Base-by-base conservation (phyloP, 192 early-diverging fungal species). In the Chytriomyces sp. region DNA sequence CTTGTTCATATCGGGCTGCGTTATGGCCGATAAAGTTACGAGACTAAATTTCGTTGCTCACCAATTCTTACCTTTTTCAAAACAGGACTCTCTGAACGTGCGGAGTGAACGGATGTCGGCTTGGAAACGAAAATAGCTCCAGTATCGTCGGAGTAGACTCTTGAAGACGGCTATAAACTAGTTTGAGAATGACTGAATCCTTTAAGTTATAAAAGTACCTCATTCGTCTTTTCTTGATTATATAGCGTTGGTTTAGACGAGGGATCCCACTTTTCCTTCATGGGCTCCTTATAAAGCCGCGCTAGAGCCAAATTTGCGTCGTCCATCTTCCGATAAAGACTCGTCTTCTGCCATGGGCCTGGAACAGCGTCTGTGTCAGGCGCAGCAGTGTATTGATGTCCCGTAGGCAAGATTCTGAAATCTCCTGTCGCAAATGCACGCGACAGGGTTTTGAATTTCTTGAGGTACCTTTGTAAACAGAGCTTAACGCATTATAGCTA, bases 361-460 rank as follows among this genome's bases (percentile, higher is more conserved):
- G 77, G 78, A 22, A 72, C 41, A 6, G 28, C 32, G 44, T 74
- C 78, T 28, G 54, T 40, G 62, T 52, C 56, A 25, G 52, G 19
- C 28, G 54, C 49, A 26, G 32, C 61, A 22, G 19, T 7, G 37
- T 59, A 59, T 30, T 33, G 59, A 4, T 70, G 77, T 25, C 53
- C 57, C 25, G 55, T 74, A n/a, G 81, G 75, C 1, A 84, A 26
- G 17, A 78, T 60, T 26, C 83, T 65, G 64, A 85, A 87, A 39
- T 87, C 82, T n/a, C 86, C 86, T 1, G 81, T 80, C 3, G 82
- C 79, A 68, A 87, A 88, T 25, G 85, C 83, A 34, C 78, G 57
- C 12, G 85, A 86, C 3, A 88, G 72, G 22, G 83, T 85, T 63
- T 88, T 88, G 78, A 88, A 88, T 25, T 84, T 76, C 38, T 73